phyloP scores from a whole-genome alignment of 768 basidiomycete genomes.

The Cyclocybe cylindracea region DNA sequence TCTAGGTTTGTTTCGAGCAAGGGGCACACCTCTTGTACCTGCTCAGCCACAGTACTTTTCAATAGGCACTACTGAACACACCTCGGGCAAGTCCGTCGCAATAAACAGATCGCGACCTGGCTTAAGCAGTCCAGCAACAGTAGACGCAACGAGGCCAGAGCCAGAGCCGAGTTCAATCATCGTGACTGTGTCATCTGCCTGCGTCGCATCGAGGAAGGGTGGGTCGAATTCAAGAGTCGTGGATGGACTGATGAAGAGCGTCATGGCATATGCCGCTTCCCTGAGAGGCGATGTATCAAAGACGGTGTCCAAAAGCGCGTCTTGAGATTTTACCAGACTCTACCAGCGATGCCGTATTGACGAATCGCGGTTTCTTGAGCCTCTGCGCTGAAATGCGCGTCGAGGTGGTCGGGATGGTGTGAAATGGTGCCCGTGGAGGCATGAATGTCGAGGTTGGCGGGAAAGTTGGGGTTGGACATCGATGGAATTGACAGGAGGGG shows the following conservation, averaged over 20 bases:
- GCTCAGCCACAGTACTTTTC: no score
- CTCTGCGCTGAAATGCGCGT: constrained; percentile 27
- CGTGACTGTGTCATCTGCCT: constrained; percentile 19
- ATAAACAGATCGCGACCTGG: constrained; percentile 49
- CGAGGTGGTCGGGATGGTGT: constrained; percentile 3
- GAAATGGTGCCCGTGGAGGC: constrained; percentile 17
- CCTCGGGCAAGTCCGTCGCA: constrained; percentile 79
- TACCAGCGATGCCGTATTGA: constrained; percentile 79
- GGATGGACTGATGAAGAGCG: constrained; percentile 49
- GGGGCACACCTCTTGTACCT: constrained; percentile 41
- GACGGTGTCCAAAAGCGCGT: background rate
- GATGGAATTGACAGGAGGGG: background rate
- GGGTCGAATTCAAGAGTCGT: constrained; percentile 52
- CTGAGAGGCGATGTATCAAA: constrained; percentile 32
- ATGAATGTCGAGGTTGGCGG: constrained; percentile 22
- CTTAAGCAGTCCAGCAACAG: constrained; percentile 32
- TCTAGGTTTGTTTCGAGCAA: constrained; percentile 42
- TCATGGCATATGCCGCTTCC: constrained; percentile 73
- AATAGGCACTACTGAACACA: constrained; percentile 27
- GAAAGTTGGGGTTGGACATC: constrained; percentile 36
- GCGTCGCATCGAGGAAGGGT: constrained; percentile 37
- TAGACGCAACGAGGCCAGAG: constrained; percentile 59
- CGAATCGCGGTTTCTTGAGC: constrained; percentile 63
- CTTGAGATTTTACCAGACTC: constrained; percentile 65
- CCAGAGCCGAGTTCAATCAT: constrained; percentile 84